Evolutionary conservation across 306 rosid species (phyloP).

Genomic region (Malus sieversii): DNA sequence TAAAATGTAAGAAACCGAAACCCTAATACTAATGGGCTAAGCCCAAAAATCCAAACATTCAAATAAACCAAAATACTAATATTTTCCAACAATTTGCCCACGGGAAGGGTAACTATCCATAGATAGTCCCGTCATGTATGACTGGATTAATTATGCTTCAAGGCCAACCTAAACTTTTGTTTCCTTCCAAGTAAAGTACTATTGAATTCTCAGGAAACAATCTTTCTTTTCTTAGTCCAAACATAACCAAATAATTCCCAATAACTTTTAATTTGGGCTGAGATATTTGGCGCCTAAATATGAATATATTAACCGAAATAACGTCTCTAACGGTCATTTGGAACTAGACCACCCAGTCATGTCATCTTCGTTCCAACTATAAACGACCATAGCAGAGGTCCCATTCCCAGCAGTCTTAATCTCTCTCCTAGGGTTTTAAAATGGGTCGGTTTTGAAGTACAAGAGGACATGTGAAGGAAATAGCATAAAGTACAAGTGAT

Average conservation of each 20-base stretch:
- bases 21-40: too few relatives aligned
- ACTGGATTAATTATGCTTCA: slow-evolving; percentile 59
- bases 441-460: not conserved
- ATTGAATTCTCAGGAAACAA: not conserved
- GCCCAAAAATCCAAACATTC: too few relatives aligned
- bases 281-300: slow-evolving; percentile 50
- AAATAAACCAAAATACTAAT: too few relatives aligned
- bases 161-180: slow-evolving; percentile 54
- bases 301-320: slow-evolving; percentile 34
- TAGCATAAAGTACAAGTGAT: slow-evolving; percentile 20
- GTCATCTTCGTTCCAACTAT: slow-evolving; percentile 45
- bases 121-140: slow-evolving; percentile 18
- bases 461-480: not conserved
- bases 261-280: slow-evolving; percentile 5
- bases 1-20: too few relatives aligned
- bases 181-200: slow-evolving; percentile 58
- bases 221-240: slow-evolving; percentile 8
- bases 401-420: slow-evolving; percentile 35
- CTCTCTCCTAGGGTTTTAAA: slow-evolving; percentile 27
- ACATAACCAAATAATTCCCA: slow-evolving; percentile 11
- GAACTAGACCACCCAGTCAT: slow-evolving; percentile 9
- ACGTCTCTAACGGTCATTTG: slow-evolving; percentile 32
- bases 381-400: slow-evolving; percentile 15
- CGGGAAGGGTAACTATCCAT: slow-evolving; percentile 24
- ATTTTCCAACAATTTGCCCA: not conserved